Evolutionary conservation across 2,329 filamentous ascomycete genomes (phyloP), one percentile per base, ranked within the genome.

Genomic region (Colletotrichum graminicola): DNA sequence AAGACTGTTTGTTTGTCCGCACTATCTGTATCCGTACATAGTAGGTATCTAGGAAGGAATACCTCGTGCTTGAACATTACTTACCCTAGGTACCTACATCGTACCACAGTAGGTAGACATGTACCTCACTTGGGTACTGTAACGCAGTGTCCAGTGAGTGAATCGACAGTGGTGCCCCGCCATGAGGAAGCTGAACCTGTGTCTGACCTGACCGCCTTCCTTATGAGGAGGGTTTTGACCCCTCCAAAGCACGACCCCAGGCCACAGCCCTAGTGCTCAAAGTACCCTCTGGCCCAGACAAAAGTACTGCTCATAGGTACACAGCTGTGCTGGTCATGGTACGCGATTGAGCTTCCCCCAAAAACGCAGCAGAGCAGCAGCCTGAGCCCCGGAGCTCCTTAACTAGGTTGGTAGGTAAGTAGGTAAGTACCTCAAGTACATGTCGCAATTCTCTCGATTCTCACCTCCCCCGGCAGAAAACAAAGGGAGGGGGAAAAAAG

Each of bases 261-360:
- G 64, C 64, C 64, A 54, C 64, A 66, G 54, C 64, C 64, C 64
- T 66, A 66, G 45, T 45, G n/a, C 16, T 26, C 11, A 10, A 51
- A 36, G 45, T n/a, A 43, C 34, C 34, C 12, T 26, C 7, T 16
- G 8, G 36, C 14, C 23, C 1, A 43, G 23, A 41, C 56, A 18
- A 43, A n/a, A n/a, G 29, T 29, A 29, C 29, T 4, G 14, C n/a
- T 26, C 36, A 6, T 10, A 8, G n/a, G 10, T 36, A 11, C 7
- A 11, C 34, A 11, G 10, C 32, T 7, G 21, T 16, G 21, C 12
- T 56, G 21, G 8, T 4, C 11, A 39, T 45, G 8, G 7, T 34
- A 23, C 23, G n/a, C 16, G 2, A 10, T 16, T n/a, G 52, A 36
- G n/a, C 54, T 39, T 39, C 21, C 10, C 16, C 5, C 16, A n/a